Conservation (phyloP, 2,329 filamentous ascomycete species). For the Teratosphaeria nubilosa region DNA sequence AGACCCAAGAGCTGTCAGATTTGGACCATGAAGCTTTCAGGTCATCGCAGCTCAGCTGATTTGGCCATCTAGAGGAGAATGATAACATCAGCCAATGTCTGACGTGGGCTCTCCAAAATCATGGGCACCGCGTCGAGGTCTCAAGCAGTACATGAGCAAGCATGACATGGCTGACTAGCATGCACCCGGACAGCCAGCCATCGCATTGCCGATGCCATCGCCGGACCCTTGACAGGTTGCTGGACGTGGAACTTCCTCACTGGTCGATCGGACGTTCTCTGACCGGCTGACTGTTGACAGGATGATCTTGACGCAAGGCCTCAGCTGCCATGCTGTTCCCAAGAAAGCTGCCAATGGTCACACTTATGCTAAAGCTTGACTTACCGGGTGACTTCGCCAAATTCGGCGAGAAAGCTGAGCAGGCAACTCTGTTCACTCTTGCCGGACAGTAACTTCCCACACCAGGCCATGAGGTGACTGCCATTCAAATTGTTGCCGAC, state of each 20-base stretch:
- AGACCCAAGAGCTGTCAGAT: background rate
- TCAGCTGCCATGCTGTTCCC: background rate
- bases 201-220: background rate
- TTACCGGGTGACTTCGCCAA: background rate
- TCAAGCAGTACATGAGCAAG: background rate
- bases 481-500: background rate
- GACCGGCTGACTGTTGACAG: background rate
- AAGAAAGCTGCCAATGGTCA: background rate
- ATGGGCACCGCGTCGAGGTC: background rate
- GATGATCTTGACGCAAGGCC: background rate
- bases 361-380: background rate
- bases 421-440: background rate
- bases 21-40: background rate
- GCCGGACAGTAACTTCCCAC: background rate
- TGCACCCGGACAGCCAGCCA: background rate
- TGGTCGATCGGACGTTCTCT: background rate
- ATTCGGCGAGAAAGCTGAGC: background rate
- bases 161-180: background rate
- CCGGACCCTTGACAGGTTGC: background rate
- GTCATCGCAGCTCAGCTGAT: background rate
- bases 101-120: background rate
- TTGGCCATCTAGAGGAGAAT: background rate
- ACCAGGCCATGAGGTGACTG: background rate
- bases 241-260: background rate
- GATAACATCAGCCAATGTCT: background rate